These are phyloP conservation scores for Fusarium sacchari DNA, from an alignment of 2,329 filamentous ascomycete species.

Conservation along the genomic window DNA sequence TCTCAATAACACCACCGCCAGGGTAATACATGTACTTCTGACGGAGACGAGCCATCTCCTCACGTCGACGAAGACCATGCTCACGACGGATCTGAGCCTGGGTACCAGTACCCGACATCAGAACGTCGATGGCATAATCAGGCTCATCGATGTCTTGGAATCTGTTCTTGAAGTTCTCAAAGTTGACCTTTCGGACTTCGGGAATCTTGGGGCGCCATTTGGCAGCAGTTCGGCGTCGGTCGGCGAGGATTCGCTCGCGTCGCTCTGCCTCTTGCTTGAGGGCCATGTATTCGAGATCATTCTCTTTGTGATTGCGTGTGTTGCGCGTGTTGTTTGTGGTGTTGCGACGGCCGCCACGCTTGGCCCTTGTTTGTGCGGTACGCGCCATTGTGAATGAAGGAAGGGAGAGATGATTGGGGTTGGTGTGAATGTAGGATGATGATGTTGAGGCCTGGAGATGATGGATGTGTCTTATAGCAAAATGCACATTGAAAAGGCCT, in stretches of 20 bases:
- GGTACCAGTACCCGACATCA: constrained; percentile 49
- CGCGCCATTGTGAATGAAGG: constrained; percentile 28
- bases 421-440: background rate
- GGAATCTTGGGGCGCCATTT: constrained; percentile 56
- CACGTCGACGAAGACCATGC: constrained; percentile 48
- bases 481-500: background rate
- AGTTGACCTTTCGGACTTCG: constrained; percentile 53
- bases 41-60: constrained; percentile 49
- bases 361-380: constrained; percentile 6
- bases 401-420: background rate
- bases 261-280: constrained; percentile 51
- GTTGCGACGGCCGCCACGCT: constrained; percentile 19
- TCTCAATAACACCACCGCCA: background rate
- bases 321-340: background rate
- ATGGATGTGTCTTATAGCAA: background rate
- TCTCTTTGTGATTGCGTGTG: constrained; percentile 37
- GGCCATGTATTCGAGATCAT: constrained; percentile 44
- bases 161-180: constrained; percentile 57
- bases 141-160: constrained; percentile 49
- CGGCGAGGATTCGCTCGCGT: constrained; percentile 50
- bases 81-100: constrained; percentile 54
- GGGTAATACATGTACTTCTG: constrained; percentile 43
- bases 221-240: constrained; percentile 48
- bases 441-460: background rate
- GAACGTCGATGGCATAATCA: constrained; percentile 54